These are phyloP conservation scores for Talaromyces trachyspermus DNA, from an alignment of 495 filamentous ascomycete species.

Conservation along the genomic window DNA sequence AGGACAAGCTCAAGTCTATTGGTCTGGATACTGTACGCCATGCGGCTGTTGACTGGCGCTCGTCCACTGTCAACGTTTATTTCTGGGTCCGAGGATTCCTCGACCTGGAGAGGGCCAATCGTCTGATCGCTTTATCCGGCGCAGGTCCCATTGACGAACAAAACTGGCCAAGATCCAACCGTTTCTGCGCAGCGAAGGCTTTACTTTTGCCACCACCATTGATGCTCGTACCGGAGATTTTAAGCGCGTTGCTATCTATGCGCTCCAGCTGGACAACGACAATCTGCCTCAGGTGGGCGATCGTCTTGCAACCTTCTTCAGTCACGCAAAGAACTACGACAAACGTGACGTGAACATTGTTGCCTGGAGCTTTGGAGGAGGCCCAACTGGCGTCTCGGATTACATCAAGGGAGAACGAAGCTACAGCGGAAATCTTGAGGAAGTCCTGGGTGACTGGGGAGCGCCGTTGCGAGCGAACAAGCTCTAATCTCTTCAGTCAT, in stretches of 20 bases:
- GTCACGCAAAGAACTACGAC: slow-evolving; percentile 6
- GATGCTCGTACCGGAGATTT: slow-evolving; percentile 4
- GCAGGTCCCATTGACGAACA: background rate
- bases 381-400: background rate
- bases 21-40: slow-evolving; percentile 7
- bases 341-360: slow-evolving; percentile 8
- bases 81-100: slow-evolving; percentile 6
- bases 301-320: slow-evolving; percentile 9
- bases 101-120: background rate
- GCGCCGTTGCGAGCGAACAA: too few relatives aligned
- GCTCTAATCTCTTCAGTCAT: too few relatives aligned
- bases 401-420: slow-evolving; percentile 14
- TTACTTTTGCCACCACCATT: slow-evolving; percentile 9
- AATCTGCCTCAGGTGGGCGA: slow-evolving; percentile 7
- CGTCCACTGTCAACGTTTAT: slow-evolving; percentile 9
- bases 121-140: slow-evolving; percentile 2
- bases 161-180: background rate
- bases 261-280: slow-evolving; percentile 5
- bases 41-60: slow-evolving; percentile 8
- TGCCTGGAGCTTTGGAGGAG: slow-evolving; percentile 10
- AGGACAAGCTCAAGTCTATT: background rate
- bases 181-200: slow-evolving; percentile 2
- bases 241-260: slow-evolving; percentile 13
- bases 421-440: slow-evolving; percentile 9
- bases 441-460: slow-evolving; percentile 6